These are phyloP conservation scores for Malassezia yamatoensis DNA, from an alignment of 1,284 basidiomycete species.

Conservation along the genomic window DNA sequence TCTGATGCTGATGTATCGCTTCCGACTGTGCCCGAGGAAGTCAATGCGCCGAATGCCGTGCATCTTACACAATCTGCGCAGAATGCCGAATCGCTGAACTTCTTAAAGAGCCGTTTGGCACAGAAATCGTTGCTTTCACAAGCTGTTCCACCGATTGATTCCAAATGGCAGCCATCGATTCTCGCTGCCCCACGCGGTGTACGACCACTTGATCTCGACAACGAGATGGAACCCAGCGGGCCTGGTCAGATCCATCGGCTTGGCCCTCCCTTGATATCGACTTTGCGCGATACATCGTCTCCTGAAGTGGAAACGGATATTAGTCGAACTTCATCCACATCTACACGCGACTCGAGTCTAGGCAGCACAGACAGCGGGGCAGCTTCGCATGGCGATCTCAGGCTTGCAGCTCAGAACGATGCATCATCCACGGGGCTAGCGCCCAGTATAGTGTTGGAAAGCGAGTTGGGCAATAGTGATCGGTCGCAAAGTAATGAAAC, in stretches of 20 bases:
- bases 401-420: too few species aligned
- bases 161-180: neutral
- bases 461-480: neutral
- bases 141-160: neutral
- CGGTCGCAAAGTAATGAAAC: neutral
- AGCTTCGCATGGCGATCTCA: too few species aligned
- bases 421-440: neutral
- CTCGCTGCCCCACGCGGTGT: neutral
- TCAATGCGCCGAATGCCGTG: neutral
- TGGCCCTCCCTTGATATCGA: neutral
- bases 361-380: neutral
- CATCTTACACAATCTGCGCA: neutral
- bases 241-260: neutral
- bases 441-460: neutral
- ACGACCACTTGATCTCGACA: neutral
- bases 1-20: neutral
- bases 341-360: constrained; percentile 25
- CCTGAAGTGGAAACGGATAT: constrained; percentile 31
- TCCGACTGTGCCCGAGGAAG: neutral
- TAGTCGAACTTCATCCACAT: constrained; percentile 38
- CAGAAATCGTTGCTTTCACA: neutral
- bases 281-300: constrained; percentile 5
- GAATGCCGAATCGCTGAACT: neutral
- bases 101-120: neutral
- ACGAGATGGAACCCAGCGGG: neutral